Base-by-base conservation (phyloP, 352 stramenopile species). In the Albugo candida region DNA sequence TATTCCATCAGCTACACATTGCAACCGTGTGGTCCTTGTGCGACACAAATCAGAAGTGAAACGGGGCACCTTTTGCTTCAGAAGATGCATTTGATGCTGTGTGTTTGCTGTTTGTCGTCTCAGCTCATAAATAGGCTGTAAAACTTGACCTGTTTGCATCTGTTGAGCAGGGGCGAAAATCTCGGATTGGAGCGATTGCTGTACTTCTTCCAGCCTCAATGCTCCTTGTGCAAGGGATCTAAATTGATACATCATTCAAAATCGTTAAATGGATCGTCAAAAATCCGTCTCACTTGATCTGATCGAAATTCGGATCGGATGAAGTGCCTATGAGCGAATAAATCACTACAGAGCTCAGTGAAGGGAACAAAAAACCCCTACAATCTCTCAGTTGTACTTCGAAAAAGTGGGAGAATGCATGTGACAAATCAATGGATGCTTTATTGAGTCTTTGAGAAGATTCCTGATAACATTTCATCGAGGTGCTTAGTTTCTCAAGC, bases 371-470 rank as follows among this genome's bases (percentile, higher is more conserved):
- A 44, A 46, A 40, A 0, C 21, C 18, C 41, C 59, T 48, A 48
- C 52, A 56, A 41, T 76, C 61, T 48, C 72, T 57, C 48, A 80
- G 49, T 51, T 80, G 65, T 20, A 49, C 59, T 48, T 80, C 67
- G 20, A 80, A 75, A 54, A 77, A 77, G 35, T 52, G 60, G 4
- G 67, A 80, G 52, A 77, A 77, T 35, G 65, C 55, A 41, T 80
- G 63, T 66, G 75, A 70, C 41, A 80, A 51, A 17, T 61, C 44
- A 11, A 51, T 47, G 11, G 63, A 65, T 19, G 67, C 67, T 45
- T 70, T 58, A 36, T 65, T 54, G 49, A 73, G 70, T 24, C 58
- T 45, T 35, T 72, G 63, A 5, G 60, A 61, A 17, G 53, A 45
- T 40, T 77, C 65, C 8, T 44, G 58, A 35, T 75, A 73, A 42